phyloP scores from a whole-genome alignment of 2,329 filamentous ascomycete species.

The Fusarium multiceps region DNA sequence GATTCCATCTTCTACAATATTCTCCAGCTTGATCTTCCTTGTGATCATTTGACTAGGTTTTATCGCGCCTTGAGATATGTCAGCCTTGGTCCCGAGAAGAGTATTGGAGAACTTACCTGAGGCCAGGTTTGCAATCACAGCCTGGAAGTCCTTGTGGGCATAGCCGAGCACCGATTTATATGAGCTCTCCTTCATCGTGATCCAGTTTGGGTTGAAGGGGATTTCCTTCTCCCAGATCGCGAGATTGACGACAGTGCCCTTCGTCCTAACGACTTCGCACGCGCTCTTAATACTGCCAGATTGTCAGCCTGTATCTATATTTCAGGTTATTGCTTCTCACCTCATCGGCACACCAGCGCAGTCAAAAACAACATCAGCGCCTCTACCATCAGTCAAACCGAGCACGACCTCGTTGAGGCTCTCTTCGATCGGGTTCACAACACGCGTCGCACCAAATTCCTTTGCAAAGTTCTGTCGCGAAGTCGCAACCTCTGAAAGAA shows the following conservation, averaged over 20 bases:
- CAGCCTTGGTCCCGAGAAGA: neutral
- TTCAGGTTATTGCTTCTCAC: neutral
- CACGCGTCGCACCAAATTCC: slow-evolving; percentile 57
- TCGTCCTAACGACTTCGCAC: slow-evolving; percentile 61
- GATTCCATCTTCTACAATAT: slow-evolving; percentile 68
- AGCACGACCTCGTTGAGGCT: slow-evolving; percentile 59
- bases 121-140: slow-evolving; percentile 61
- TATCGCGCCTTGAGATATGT: slow-evolving; percentile 55
- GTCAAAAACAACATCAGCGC: slow-evolving; percentile 70
- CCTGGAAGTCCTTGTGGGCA: slow-evolving; percentile 60
- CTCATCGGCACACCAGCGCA: slow-evolving; percentile 64
- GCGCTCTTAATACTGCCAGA: slow-evolving; percentile 47
- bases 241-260: slow-evolving; percentile 72
- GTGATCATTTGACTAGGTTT: slow-evolving; percentile 70
- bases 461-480: slow-evolving; percentile 56
- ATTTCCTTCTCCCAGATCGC: slow-evolving; percentile 68
- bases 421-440: slow-evolving; percentile 56
- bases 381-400: slow-evolving; percentile 60
- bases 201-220: slow-evolving; percentile 45
- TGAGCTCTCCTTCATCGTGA: slow-evolving; percentile 43
- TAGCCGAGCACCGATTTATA: slow-evolving; percentile 45
- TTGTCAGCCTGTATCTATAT: neutral
- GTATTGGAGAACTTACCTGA: slow-evolving; percentile 8
- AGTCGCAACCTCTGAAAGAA: slow-evolving; percentile 59
- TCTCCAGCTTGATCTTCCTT: slow-evolving; percentile 64